Percentiles rank a stretch among this genome's conserved stretches.
Conservation (phyloP, 2,329 filamentous ascomycete genomes). For the Aspergillus udagawae region DNA sequence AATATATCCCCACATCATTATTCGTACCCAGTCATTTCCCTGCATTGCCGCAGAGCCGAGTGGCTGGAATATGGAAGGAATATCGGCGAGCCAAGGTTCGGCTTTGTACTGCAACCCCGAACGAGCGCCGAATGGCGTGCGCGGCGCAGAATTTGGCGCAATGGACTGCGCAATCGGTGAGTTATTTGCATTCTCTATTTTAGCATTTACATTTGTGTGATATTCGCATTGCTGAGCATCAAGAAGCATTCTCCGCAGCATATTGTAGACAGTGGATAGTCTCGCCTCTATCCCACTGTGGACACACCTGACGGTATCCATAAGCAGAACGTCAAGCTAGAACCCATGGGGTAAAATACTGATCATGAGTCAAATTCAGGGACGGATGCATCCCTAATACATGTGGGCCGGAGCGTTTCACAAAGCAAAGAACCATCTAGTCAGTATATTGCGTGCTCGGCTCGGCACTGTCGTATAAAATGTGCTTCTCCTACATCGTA, state of each 20-base stretch:
- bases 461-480: neutral
- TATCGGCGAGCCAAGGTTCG: neutral
- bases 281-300: neutral
- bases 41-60: neutral
- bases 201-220: no score
- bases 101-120: neutral
- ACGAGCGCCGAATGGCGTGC: neutral
- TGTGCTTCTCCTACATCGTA: neutral
- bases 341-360: neutral
- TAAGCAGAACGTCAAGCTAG: no score
- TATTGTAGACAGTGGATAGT: neutral
- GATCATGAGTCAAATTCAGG: neutral
- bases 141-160: neutral
- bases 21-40: no score
- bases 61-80: neutral
- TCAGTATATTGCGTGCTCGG: neutral
- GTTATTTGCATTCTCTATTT: neutral
- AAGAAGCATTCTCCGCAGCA: neutral
- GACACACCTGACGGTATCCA: no score
- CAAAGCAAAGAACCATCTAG: neutral
- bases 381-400: neutral
- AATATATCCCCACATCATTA: neutral
- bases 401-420: neutral
- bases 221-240: neutral
- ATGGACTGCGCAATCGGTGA: neutral